These are phyloP conservation scores for Aspergillus ellipticus DNA, from an alignment of 495 filamentous ascomycete species.

Conservation along the genomic window DNA sequence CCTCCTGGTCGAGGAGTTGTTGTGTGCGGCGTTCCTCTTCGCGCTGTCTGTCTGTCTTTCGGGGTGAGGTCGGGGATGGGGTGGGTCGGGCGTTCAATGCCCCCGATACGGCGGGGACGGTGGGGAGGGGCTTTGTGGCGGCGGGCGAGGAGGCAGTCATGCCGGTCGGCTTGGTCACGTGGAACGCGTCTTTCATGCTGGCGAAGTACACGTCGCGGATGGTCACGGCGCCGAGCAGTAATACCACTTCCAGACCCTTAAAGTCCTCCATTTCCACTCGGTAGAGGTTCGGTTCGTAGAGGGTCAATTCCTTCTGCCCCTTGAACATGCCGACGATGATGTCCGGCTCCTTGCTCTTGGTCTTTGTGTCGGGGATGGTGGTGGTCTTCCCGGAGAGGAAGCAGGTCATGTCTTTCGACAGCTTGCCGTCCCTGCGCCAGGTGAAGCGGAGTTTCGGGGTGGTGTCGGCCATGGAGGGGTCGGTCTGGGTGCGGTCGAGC, in stretches of 20 bases:
- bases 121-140: slow-evolving; percentile 1
- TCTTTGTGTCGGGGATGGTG: slow-evolving; percentile 54
- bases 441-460: slow-evolving; percentile 81
- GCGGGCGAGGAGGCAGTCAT: slow-evolving; percentile 10
- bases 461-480: slow-evolving; percentile 61
- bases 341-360: slow-evolving; percentile 85
- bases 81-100: slow-evolving; percentile 11
- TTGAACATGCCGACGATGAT: slow-evolving; percentile 84
- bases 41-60: slow-evolving; percentile 15
- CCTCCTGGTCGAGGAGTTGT: slow-evolving; percentile 76
- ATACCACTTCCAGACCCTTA: slow-evolving; percentile 86
- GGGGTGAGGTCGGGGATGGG: slow-evolving; percentile 9
- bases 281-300: slow-evolving; percentile 89
- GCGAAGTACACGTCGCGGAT: slow-evolving; percentile 84
- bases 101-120: slow-evolving; percentile 11
- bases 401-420: slow-evolving; percentile 80
- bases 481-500: slow-evolving; percentile 70
- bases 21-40: slow-evolving; percentile 68
- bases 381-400: slow-evolving; percentile 73
- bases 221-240: slow-evolving; percentile 77
- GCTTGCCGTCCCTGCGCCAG: slow-evolving; percentile 87
- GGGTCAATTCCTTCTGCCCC: slow-evolving; percentile 64
- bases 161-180: slow-evolving; percentile 52
- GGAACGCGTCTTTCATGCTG: slow-evolving; percentile 69
- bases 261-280: slow-evolving; percentile 90